Evolutionary conservation across 2,329 filamentous ascomycete species (phyloP).

Genomic region (Gnomoniopsis smithogilvyi): DNA sequence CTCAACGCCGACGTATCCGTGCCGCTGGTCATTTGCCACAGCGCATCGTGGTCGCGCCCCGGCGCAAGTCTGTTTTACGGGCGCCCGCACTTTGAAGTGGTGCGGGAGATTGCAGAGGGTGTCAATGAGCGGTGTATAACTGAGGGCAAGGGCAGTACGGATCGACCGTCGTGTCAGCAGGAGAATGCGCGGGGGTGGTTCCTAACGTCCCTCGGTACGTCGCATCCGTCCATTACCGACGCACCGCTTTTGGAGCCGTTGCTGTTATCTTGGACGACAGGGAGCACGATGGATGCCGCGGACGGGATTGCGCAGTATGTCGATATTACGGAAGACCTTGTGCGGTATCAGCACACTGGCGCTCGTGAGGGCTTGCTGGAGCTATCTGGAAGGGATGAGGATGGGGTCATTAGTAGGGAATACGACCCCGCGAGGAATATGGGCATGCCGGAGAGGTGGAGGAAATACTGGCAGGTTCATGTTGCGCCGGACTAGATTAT

Average conservation of each 20-base stretch:
- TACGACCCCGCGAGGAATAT: slow-evolving; percentile 11
- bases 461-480: slow-evolving; percentile 15
- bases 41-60: slow-evolving; percentile 60
- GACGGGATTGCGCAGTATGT: slow-evolving; percentile 60
- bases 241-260: slow-evolving; percentile 62
- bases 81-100: slow-evolving; percentile 61
- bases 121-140: slow-evolving; percentile 37
- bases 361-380: slow-evolving; percentile 2
- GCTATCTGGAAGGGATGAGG: slow-evolving; percentile 5
- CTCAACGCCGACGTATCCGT: slow-evolving; percentile 58
- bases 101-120: slow-evolving; percentile 51
- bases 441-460: slow-evolving; percentile 12
- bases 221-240: slow-evolving; percentile 64
- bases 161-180: background rate
- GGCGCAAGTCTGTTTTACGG: slow-evolving; percentile 54
- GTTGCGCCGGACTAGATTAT: slow-evolving; percentile 7
- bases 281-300: slow-evolving; percentile 53
- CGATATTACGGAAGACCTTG: slow-evolving; percentile 53
- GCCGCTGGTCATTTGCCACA: slow-evolving; percentile 60
- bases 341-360: slow-evolving; percentile 12
- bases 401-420: slow-evolving; percentile 8
- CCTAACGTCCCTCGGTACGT: slow-evolving; percentile 49
- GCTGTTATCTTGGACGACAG: slow-evolving; percentile 59
- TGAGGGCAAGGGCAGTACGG: background rate
- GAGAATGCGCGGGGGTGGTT: slow-evolving; percentile 42